Evolutionary conservation across 768 basidiomycete species (phyloP), one percentile per base, ranked within the genome.

Genomic region (Mycena leptocephala): DNA sequence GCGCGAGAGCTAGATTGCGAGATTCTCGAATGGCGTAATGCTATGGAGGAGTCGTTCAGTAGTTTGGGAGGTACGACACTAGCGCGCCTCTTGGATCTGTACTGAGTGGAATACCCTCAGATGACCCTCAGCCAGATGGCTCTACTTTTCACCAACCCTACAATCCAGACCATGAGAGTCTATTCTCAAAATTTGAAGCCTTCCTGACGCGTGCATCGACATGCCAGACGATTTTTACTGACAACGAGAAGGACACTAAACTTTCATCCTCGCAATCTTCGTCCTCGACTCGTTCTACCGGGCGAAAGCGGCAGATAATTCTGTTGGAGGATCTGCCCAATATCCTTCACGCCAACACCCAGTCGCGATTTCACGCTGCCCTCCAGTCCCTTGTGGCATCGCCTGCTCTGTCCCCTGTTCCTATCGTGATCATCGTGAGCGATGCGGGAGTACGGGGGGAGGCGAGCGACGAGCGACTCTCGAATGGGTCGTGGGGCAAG

Each of bases 241-340:
- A 70, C 58, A 43, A 69, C 80, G 6, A 70, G 18, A 39, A 68
- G 80, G 63, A 46, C 28, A 9, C 63, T 11, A 48, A 22, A 39
- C 70, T 22, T 56, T 70, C 73, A 20, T 68, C 79, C 33, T 75
- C 74, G 10, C 41, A 58, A 20, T 74, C 73, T 8, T 66, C 80
- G 13, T 65, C 80, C 39, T 58, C 69, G 35, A 64, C 74, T 26
- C 80, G 71, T 11, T 37, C 53, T 24, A 28, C 64, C 33, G 35
- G 70, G 33, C 67, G 74, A 63, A 86, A 85, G 77, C 90, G 89
- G 0, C 92, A 93, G 39, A 81, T 97, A 8, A 89, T 99, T 66
- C 91, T 99, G 5, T 87, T 98, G 10, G 96, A 97, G 84, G 95
- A 97, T 71, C 89, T 99, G 1, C 98, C 98, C 0, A 99, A 99